These are phyloP conservation scores for Talaromyces pinophilus DNA, from an alignment of 2,329 filamentous ascomycete genomes.

Conservation along the genomic window DNA sequence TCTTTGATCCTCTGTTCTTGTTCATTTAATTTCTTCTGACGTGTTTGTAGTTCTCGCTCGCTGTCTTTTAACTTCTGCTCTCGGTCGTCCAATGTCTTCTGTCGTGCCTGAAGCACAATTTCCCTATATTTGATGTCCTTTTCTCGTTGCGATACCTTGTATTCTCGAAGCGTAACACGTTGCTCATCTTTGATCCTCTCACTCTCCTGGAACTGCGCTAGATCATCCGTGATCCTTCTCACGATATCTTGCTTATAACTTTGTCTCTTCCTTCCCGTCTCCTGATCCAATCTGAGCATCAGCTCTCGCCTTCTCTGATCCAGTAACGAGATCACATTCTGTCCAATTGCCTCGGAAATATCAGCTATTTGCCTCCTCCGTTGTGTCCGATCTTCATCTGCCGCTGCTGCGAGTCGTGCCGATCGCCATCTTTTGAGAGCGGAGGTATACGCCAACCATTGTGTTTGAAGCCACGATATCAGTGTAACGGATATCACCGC, in stretches of 20 bases:
- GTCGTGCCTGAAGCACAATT: not conserved
- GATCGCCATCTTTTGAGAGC: conserved; percentile 10
- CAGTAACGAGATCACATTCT: conserved; percentile 15
- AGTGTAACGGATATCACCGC: conserved; percentile 11
- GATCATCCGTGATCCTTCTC: not conserved
- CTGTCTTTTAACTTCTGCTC: not conserved
- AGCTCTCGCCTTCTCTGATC: conserved; percentile 6
- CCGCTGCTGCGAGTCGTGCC: conserved; percentile 15
- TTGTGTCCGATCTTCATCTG: not conserved
- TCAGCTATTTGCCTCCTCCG: conserved; percentile 13
- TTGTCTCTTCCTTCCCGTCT: not conserved
- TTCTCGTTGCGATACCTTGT: not conserved
- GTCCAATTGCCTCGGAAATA: conserved; percentile 9
- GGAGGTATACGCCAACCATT: conserved; percentile 17
- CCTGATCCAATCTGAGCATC: conserved; percentile 3
- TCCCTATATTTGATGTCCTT: not conserved
- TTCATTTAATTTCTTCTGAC: not conserved
- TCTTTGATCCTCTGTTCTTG: not conserved
- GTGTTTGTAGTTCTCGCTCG: not conserved
- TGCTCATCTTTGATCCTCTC: conserved; percentile 1
- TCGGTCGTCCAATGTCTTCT: conserved; percentile 6
- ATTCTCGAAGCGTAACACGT: not conserved
- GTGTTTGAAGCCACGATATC: conserved; percentile 19
- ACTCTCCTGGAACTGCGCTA: not conserved
- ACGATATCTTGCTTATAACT: conserved; percentile 4